phyloP scores from a whole-genome alignment of 257 asterid genomes.

The Linderniella brevidens region DNA sequence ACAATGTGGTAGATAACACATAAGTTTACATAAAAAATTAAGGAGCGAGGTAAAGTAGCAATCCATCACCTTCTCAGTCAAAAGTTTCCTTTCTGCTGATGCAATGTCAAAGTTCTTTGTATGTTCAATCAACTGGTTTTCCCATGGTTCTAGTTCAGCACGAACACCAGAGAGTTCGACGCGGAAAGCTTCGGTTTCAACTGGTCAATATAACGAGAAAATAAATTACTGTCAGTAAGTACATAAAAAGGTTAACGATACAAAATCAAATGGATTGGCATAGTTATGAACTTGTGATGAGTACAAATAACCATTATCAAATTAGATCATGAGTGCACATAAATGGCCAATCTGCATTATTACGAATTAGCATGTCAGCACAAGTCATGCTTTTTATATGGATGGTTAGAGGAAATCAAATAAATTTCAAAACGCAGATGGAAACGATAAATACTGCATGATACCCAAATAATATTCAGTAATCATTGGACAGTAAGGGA shows the following conservation, averaged over 20 bases:
- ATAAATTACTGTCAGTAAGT: neutral
- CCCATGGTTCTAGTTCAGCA: conserved; percentile 89
- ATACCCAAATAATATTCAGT: too few species aligned
- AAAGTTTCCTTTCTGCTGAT: conserved; percentile 56
- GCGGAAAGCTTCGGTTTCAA: conserved; percentile 68
- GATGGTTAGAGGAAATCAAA: neutral
- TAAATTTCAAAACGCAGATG: neutral
- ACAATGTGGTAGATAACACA: too few species aligned
- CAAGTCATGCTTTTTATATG: neutral
- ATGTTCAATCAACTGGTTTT: conserved; percentile 69
- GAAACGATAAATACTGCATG: neutral
- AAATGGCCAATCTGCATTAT: too few species aligned
- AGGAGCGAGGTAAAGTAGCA: too few species aligned
- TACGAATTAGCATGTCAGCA: neutral
- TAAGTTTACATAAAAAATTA: too few species aligned
- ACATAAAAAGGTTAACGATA: neutral
- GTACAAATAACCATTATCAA: too few species aligned
- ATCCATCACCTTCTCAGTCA: conserved; percentile 47
- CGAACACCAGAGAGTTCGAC: conserved; percentile 77
- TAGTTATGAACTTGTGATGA: too few species aligned
- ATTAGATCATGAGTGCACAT: too few species aligned
- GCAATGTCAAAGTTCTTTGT: conserved; percentile 85
- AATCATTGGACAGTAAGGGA: too few species aligned
- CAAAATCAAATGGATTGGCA: too few species aligned
- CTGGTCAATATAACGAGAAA: conserved; percentile 22